Percentiles rank a stretch among this genome's conserved stretches.
phyloP scores from a whole-genome alignment of 208 protist species.

The Leishmania lainsoni region DNA sequence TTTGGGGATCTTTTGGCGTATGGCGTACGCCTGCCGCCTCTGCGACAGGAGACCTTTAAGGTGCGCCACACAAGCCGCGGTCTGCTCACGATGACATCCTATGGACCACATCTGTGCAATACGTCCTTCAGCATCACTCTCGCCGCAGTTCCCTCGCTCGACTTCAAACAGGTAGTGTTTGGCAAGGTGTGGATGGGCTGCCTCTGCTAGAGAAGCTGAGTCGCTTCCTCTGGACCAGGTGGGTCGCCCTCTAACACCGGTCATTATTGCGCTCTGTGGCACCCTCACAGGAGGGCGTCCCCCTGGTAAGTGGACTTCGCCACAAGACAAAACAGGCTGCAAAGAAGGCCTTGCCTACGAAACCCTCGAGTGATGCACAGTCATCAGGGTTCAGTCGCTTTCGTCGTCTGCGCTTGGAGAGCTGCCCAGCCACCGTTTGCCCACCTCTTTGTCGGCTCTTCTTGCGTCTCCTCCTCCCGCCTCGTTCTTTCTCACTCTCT shows the following conservation, averaged over 20 bases:
- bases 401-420: not conserved
- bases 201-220: constrained; percentile 73
- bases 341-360: constrained; percentile 18
- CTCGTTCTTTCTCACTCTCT: not conserved
- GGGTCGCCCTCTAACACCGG: constrained; percentile 52
- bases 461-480: not conserved
- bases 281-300: constrained; percentile 70
- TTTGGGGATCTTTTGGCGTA: constrained; percentile 53
- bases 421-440: not conserved
- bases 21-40: constrained; percentile 42
- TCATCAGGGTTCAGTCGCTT: not conserved
- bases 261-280: constrained; percentile 76
- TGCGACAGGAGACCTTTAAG: constrained; percentile 91
- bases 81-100: constrained; percentile 88
- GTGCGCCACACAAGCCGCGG: constrained; percentile 82
- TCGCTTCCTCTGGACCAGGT: constrained; percentile 62
- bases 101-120: constrained; percentile 70
- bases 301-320: constrained; percentile 36
- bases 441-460: not conserved
- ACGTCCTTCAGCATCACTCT: constrained; percentile 84
- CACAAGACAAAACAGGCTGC: constrained; percentile 9
- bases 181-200: constrained; percentile 89
- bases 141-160: constrained; percentile 58
- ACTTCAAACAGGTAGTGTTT: constrained; percentile 96
- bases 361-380: constrained; percentile 5